Base-by-base conservation (phyloP, 371 early-diverging fungal species). In the Circinella minor region DNA sequence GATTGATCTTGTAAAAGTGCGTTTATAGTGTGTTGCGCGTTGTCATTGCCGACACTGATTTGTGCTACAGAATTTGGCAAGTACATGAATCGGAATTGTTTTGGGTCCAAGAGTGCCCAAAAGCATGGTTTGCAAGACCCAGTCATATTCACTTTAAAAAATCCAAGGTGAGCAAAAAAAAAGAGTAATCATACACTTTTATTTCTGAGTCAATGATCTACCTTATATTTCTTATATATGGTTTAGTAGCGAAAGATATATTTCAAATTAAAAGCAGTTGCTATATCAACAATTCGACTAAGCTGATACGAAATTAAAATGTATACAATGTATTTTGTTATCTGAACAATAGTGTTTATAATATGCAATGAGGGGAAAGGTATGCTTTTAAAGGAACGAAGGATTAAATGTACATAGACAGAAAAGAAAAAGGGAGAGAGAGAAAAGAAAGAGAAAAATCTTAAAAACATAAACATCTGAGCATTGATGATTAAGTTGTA, bases 81-180 rank as follows among this genome's bases (percentile, higher is more conserved):
- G 69, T 84, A 81, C 63, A 85, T 66, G 71, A 87, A 85, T 61
- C 75, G 71, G 18, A 87, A 73, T 51, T 83, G 76, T 65, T 80
- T 77, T 38, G 77, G 71, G 37, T 82, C 77, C 69, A 87, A 77
- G 62, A 87, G 60, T 3, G 84, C 82, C 87, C 87, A 87, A 63
- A 85, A 85, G 66, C 87, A 87, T 39, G 69, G 27, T 39, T 39
- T 61, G 66, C 47, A 18, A 61, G 60, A 62, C 46, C 27, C 34
- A 36, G 37, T 54, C 62, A 61, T 71, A 11, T 9, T 11, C 43
- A 9, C 11, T 43, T 11, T 1, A 9, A 43, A 9, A 43, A 43
- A 43, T 43, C 3, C 9, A 9, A 14, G 18, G 51, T 66, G 62
- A 46, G 46, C n/a, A 38, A 36, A 18, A 39, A 39, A 46, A 7